A percentile compares a stretch with the other conserved stretches of the same genome.
phyloP scores from a whole-genome alignment of 2,329 filamentous ascomycete genomes.

The Exophiala alcalophila region DNA sequence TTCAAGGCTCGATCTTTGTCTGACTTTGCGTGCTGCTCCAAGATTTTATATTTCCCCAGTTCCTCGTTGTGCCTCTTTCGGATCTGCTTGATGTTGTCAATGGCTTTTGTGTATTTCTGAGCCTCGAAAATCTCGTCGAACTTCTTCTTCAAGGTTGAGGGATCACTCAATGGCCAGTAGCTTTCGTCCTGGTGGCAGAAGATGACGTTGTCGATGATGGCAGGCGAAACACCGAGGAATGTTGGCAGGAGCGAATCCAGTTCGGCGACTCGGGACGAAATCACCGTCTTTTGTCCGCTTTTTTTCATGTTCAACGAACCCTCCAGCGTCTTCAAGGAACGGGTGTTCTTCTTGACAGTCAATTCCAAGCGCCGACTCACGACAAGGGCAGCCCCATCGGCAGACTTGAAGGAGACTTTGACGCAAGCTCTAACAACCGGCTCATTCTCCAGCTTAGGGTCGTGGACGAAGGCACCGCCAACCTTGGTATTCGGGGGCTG shows the following conservation, averaged over 20 bases:
- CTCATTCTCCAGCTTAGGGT: constrained; percentile 82
- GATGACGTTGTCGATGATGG: constrained; percentile 89
- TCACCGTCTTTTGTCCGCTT: constrained; percentile 72
- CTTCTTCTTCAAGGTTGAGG: constrained; percentile 78
- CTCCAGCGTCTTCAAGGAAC: constrained; percentile 80
- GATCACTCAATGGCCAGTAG: constrained; percentile 92
- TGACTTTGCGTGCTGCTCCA: constrained; percentile 72
- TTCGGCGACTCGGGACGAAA: constrained; percentile 77
- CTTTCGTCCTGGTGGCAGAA: constrained; percentile 99
- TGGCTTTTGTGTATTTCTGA: constrained; percentile 92
- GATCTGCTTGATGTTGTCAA: constrained; percentile 87
- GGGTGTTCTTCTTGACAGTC: constrained; percentile 75
- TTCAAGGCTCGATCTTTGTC: constrained; percentile 82
- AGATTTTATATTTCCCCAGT: constrained; percentile 67
- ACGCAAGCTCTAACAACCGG: constrained; percentile 89
- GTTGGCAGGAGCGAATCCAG: constrained; percentile 80
- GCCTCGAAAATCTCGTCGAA: constrained; percentile 99
- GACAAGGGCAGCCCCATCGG: constrained; percentile 75
- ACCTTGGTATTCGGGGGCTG: constrained; percentile 79
- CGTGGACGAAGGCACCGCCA: constrained; percentile 93
- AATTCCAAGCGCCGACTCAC: constrained; percentile 81
- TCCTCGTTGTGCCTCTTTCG: constrained; percentile 79
- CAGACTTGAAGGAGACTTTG: constrained; percentile 80
- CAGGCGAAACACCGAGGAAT: constrained; percentile 82
- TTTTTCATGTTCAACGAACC: constrained; percentile 68